Conservation (phyloP, 768 basidiomycete genomes). For the Kwoniella sp. region DNA sequence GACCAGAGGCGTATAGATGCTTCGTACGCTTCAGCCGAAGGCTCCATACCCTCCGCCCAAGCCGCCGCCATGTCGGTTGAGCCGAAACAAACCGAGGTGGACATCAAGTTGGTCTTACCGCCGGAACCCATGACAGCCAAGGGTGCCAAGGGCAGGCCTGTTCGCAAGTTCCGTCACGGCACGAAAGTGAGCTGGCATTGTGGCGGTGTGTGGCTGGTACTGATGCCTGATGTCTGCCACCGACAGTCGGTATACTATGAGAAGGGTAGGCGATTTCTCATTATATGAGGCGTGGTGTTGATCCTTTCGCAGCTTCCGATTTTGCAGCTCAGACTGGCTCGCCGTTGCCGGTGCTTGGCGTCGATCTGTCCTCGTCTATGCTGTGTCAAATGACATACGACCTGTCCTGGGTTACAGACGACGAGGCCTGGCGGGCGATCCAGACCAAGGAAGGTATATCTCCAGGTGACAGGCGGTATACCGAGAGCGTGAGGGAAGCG, state of each 20-base stretch:
- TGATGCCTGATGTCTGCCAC: not conserved
- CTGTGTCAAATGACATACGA: constrained; percentile 37
- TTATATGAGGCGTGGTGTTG: not conserved
- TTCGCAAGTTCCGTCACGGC: constrained; percentile 34
- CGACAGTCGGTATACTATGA: constrained; percentile 40
- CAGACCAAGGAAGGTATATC: constrained; percentile 12
- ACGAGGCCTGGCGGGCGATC: constrained; percentile 36
- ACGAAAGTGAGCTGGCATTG: constrained; percentile 23
- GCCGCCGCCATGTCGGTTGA: constrained; percentile 27
- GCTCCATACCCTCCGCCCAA: constrained; percentile 27
- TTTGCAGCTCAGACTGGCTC: constrained; percentile 32
- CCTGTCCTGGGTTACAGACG: constrained; percentile 37
- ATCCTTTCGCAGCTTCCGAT: constrained; percentile 23
- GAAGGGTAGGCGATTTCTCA: constrained; percentile 13
- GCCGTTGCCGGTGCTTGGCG: constrained; percentile 37
- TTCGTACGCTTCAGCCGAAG: constrained; percentile 38
- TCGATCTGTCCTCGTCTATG: constrained; percentile 32
- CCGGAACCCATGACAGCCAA: constrained; percentile 35
- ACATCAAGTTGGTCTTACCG: constrained; percentile 41
- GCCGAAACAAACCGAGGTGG: constrained; percentile 24
- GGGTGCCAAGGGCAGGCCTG: constrained; percentile 28
- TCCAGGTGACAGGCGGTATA: constrained; percentile 29
- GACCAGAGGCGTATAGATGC: constrained; percentile 47
- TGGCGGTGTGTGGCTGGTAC: too few relatives aligned
- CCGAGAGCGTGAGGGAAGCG: constrained; percentile 27